A percentile compares a stretch with the other conserved stretches of the same genome.
Evolutionary conservation across 768 basidiomycete species (phyloP).

Genomic region (Austroboletus festivus): DNA sequence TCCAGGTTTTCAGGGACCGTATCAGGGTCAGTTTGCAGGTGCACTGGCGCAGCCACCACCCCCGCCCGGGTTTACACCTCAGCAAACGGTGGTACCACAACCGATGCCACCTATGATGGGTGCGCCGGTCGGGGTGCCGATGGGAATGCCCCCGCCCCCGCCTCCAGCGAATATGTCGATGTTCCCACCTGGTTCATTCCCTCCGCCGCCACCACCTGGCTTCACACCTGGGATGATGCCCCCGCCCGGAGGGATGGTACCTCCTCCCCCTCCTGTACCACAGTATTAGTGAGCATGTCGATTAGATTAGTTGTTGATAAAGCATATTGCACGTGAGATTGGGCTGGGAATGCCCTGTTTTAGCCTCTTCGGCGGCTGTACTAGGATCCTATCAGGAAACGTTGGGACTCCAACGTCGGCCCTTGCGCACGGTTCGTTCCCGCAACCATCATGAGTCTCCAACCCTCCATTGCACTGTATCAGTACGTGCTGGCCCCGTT

Average conservation of each 20-base stretch:
- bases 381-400: not conserved
- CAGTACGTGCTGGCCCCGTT: constrained; percentile 54
- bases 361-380: constrained; percentile 2
- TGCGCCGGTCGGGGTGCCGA: constrained; percentile 27
- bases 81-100: constrained; percentile 60
- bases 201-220: constrained; percentile 65
- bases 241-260: constrained; percentile 34
- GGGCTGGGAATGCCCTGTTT: not conserved
- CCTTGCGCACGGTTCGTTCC: not conserved
- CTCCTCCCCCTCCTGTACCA: constrained; percentile 44
- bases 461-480: constrained; percentile 49
- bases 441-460: constrained; percentile 30
- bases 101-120: constrained; percentile 37
- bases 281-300: constrained; percentile 26
- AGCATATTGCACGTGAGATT: not conserved
- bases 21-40: constrained; percentile 93
- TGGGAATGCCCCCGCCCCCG: constrained; percentile 38
- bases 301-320: constrained; percentile 1
- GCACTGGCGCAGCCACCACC: constrained; percentile 79
- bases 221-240: constrained; percentile 50
- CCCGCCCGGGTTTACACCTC: constrained; percentile 74
- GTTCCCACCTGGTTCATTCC: constrained; percentile 46
- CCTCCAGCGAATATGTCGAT: constrained; percentile 39
- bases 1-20: constrained; percentile 71
- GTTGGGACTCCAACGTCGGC: not conserved